Evolutionary conservation across 1,284 basidiomycete species (phyloP).

Genomic region (Moesziomyces parantarcticus): DNA sequence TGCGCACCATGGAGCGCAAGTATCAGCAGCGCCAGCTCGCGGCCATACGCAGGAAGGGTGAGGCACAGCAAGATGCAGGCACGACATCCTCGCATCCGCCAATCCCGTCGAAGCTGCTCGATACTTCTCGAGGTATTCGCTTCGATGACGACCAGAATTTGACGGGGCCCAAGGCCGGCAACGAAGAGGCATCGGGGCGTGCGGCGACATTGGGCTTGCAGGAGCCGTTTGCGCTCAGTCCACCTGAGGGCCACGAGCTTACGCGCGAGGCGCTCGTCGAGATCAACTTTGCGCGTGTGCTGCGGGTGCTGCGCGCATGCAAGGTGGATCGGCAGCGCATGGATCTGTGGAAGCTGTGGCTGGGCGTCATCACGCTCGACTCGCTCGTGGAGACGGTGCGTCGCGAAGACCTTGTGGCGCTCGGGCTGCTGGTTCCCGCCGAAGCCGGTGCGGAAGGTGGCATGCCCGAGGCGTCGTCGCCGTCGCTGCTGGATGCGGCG

Average conservation of each 20-base stretch:
- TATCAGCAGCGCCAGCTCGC: slow-evolving; percentile 39
- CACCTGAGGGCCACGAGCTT: slow-evolving; percentile 41
- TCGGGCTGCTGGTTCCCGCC: slow-evolving; percentile 19
- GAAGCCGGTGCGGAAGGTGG: slow-evolving; percentile 8
- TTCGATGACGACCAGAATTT: slow-evolving; percentile 7
- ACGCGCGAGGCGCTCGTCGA: slow-evolving; percentile 61
- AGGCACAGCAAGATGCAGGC: not conserved
- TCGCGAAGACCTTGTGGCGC: slow-evolving; percentile 32
- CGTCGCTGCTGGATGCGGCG: slow-evolving; percentile 5
- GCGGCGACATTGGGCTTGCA: slow-evolving; percentile 4
- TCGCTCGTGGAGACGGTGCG: slow-evolving; percentile 25
- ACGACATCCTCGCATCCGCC: slow-evolving; percentile 4
- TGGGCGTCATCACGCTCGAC: slow-evolving; percentile 49
- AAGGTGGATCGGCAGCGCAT: slow-evolving; percentile 60
- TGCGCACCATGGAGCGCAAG: slow-evolving; percentile 54
- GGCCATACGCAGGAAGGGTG: slow-evolving; percentile 7
- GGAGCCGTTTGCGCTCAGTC: slow-evolving; percentile 18
- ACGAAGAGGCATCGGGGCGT: not conserved
- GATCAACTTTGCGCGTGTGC: slow-evolving; percentile 57
- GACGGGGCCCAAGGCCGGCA: not conserved
- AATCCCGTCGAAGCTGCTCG: slow-evolving; percentile 31
- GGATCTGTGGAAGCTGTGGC: slow-evolving; percentile 63
- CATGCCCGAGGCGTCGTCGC: not conserved
- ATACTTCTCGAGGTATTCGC: slow-evolving; percentile 10
- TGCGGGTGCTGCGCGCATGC: slow-evolving; percentile 57